Evolutionary conservation across 2,329 filamentous ascomycete species (phyloP).

Genomic region (Exophiala mesophila): DNA sequence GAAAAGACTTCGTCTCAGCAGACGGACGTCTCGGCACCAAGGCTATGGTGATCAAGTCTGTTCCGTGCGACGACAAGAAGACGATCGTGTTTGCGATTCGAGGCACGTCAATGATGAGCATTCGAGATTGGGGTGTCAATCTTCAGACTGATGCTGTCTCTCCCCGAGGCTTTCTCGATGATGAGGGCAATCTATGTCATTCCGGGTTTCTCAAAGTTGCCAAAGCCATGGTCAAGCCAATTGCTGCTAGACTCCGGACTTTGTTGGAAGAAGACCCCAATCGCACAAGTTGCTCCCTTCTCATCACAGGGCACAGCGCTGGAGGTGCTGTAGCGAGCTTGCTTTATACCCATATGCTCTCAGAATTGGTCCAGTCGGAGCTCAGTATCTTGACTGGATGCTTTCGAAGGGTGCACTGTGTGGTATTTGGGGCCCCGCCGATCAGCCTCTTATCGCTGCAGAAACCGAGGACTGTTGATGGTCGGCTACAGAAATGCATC

Average conservation of each 20-base stretch:
- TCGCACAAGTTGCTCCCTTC: constrained; percentile 61
- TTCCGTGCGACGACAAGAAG: constrained; percentile 71
- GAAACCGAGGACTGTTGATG: constrained; percentile 47
- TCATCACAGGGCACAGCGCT: constrained; percentile 83
- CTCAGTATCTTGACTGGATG: constrained; percentile 63
- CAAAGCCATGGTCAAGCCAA: constrained; percentile 66
- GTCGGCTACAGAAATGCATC: constrained; percentile 57
- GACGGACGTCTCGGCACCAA: constrained; percentile 73
- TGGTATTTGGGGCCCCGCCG: constrained; percentile 81
- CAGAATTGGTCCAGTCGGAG: constrained; percentile 56
- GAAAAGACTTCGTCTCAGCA: constrained; percentile 64
- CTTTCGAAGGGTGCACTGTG: constrained; percentile 76
- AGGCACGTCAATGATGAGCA: constrained; percentile 61
- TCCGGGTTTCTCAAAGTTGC: constrained; percentile 74
- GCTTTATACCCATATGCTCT: constrained; percentile 77
- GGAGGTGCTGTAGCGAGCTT: constrained; percentile 78
- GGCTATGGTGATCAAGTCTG: constrained; percentile 77
- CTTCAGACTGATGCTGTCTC: constrained; percentile 63
- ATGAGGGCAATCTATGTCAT: constrained; percentile 71
- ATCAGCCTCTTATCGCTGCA: constrained; percentile 65
- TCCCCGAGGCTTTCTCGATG: constrained; percentile 69
- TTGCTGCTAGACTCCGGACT: constrained; percentile 64
- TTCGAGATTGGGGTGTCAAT: constrained; percentile 85
- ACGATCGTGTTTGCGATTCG: constrained; percentile 80
- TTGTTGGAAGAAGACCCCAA: constrained; percentile 67